These are phyloP conservation scores for Salix exigua DNA, from an alignment of 345 rosid species.

Conservation along the genomic window DNA sequence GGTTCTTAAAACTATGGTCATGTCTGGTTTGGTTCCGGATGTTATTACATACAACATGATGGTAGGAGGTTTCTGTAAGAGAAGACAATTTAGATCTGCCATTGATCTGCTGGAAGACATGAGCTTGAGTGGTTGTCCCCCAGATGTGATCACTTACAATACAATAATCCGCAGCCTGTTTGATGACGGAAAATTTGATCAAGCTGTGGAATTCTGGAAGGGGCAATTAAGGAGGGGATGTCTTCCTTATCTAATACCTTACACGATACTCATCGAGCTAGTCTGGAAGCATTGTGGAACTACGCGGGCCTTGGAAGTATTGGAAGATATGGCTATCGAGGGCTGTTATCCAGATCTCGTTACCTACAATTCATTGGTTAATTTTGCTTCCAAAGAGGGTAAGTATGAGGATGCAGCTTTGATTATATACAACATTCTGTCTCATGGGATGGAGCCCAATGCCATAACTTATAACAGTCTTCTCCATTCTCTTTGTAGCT, in stretches of 20 bases:
- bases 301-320: conserved; percentile 59
- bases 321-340: conserved; percentile 69
- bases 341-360: conserved; percentile 81
- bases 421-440: conserved; percentile 44
- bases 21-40: conserved; percentile 86
- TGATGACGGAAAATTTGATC: conserved; percentile 46
- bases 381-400: conserved; percentile 55
- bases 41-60: conserved; percentile 74
- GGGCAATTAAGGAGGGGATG: conserved; percentile 62
- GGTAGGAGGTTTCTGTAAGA: conserved; percentile 68
- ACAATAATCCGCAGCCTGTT: conserved; percentile 67
- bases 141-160: conserved; percentile 74
- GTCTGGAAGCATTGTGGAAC: conserved; percentile 74
- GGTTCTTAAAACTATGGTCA: conserved; percentile 60
- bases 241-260: conserved; percentile 63
- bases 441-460: conserved; percentile 64
- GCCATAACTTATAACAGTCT: conserved; percentile 68
- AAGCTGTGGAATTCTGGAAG: conserved; percentile 68
- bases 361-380: conserved; percentile 65
- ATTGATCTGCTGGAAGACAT: conserved; percentile 59
- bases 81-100: conserved; percentile 50
- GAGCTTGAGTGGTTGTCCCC: conserved; percentile 73
- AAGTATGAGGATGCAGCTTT: conserved; percentile 53
- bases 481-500: conserved; percentile 59
- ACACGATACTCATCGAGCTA: conserved; percentile 67